A percentile compares a stretch with the other conserved stretches of the same genome.
Conservation (phyloP, 2,329 filamentous ascomycete species). For the Aaosphaeria pasadenensis region DNA sequence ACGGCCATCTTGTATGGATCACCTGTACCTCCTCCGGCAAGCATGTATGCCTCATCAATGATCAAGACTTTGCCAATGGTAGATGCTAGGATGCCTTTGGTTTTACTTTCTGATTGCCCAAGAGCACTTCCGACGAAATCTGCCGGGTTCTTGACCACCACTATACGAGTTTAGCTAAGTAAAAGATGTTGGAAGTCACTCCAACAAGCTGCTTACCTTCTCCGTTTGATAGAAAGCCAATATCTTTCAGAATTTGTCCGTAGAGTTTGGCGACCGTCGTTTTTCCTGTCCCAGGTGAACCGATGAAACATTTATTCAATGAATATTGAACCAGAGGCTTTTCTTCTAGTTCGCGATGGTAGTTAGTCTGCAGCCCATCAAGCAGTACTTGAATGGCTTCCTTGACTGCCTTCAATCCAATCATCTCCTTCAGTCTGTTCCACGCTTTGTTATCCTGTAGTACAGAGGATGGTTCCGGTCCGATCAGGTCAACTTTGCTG, state of each 20-base stretch:
- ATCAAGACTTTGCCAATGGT: conserved; percentile 72
- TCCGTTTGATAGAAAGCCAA: conserved; percentile 65
- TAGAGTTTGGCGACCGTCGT: conserved; percentile 74
- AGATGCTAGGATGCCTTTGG: conserved; percentile 66
- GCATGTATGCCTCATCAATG: conserved; percentile 76
- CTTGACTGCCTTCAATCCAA: conserved; percentile 63
- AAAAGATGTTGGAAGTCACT: background rate
- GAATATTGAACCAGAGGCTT: conserved; percentile 57
- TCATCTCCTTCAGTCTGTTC: conserved; percentile 55
- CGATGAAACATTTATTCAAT: conserved; percentile 68
- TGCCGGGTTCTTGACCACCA: conserved; percentile 68
- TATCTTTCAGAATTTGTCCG: conserved; percentile 63
- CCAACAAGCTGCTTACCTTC: conserved; percentile 51
- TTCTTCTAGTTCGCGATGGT: conserved; percentile 62
- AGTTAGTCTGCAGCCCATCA: conserved; percentile 63
- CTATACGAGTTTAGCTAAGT: conserved; percentile 30
- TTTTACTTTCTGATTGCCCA: conserved; percentile 67
- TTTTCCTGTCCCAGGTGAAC: conserved; percentile 72
- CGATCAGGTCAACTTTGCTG: conserved; percentile 67
- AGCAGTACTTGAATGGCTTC: conserved; percentile 56
- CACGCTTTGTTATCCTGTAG: conserved; percentile 56
- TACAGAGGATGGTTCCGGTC: conserved; percentile 59
- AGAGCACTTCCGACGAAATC: conserved; percentile 67
- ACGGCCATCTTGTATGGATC: conserved; percentile 62
- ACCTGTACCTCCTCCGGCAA: conserved; percentile 40